These are phyloP conservation scores for Suhomyces emberorum DNA, from an alignment of 805 yeast species.

Conservation along the genomic window DNA sequence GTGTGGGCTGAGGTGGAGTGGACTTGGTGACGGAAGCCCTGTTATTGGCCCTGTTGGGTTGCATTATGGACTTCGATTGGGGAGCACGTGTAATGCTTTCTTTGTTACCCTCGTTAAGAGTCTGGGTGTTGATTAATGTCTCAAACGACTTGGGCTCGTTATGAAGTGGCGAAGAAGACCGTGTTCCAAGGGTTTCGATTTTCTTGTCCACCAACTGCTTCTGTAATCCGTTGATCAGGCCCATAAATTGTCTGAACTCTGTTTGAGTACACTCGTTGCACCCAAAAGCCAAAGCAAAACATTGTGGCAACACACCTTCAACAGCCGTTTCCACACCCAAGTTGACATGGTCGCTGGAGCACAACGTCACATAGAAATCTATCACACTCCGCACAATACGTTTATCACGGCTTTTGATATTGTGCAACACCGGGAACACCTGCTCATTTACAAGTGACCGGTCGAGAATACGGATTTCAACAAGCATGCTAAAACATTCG, in stretches of 20 bases:
- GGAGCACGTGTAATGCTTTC: constrained; percentile 24
- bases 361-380: constrained; percentile 49
- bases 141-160: constrained; percentile 17
- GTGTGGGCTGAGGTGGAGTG: too few relatives aligned
- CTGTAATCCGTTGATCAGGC: constrained; percentile 18
- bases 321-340: constrained; percentile 28
- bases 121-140: constrained; percentile 29
- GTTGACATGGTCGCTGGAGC: constrained; percentile 38
- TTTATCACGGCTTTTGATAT: constrained; percentile 74
- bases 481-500: constrained; percentile 53
- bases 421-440: constrained; percentile 71
- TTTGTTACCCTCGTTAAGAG: constrained; percentile 19
- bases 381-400: constrained; percentile 53
- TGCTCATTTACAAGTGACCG: constrained; percentile 70
- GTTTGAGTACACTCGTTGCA: constrained; percentile 34
- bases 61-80: constrained; percentile 18
- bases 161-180: constrained; percentile 1
- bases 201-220: constrained; percentile 10
- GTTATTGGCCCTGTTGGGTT: constrained; percentile 12
- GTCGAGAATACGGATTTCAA: constrained; percentile 62
- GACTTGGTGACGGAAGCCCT: constrained; percentile 2
- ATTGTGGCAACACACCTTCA: constrained; percentile 28
- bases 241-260: constrained; percentile 32
- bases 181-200: constrained; percentile 7
- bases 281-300: constrained; percentile 30